These are phyloP conservation scores for Calonectria pteridis DNA, from an alignment of 2,329 filamentous ascomycete species.

Conservation along the genomic window DNA sequence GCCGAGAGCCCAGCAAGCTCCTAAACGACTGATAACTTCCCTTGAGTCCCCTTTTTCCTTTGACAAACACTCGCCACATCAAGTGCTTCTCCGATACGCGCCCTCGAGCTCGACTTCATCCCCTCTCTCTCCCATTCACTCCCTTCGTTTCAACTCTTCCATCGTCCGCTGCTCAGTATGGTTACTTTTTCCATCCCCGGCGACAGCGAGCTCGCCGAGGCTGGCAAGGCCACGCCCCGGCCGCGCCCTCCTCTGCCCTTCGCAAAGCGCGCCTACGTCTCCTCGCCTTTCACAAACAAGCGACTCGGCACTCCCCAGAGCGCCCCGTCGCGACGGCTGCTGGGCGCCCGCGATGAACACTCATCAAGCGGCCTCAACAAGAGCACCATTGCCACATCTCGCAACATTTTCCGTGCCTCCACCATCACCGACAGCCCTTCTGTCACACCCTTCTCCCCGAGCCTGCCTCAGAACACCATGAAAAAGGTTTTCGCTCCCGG, in stretches of 20 bases:
- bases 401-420: constrained; percentile 59
- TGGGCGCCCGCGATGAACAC: constrained; percentile 51
- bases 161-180: constrained; percentile 42
- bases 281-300: constrained; percentile 52
- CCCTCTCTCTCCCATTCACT: constrained; percentile 23
- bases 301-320: constrained; percentile 55
- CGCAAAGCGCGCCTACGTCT: constrained; percentile 56
- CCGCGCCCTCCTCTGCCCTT: constrained; percentile 58
- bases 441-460: constrained; percentile 58
- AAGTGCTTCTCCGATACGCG: constrained; percentile 25
- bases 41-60: constrained; percentile 25
- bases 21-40: constrained; percentile 15
- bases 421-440: constrained; percentile 50
- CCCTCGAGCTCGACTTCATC: constrained; percentile 29
- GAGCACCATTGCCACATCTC: constrained; percentile 51
- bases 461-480: constrained; percentile 57
- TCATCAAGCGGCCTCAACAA: constrained; percentile 52
- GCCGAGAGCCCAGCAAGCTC: constrained; percentile 32
- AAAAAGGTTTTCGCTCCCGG: constrained; percentile 63
- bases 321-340: constrained; percentile 52
- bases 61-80: constrained; percentile 16
- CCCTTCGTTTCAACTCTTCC: constrained; percentile 12
- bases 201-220: constrained; percentile 49
- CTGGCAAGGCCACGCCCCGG: constrained; percentile 51
- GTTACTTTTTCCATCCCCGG: constrained; percentile 55